Evolutionary conservation across 176 grass and related monocot species (phyloP), one percentile per base, ranked within the genome.

Genomic region (Eragrostis curvula): DNA sequence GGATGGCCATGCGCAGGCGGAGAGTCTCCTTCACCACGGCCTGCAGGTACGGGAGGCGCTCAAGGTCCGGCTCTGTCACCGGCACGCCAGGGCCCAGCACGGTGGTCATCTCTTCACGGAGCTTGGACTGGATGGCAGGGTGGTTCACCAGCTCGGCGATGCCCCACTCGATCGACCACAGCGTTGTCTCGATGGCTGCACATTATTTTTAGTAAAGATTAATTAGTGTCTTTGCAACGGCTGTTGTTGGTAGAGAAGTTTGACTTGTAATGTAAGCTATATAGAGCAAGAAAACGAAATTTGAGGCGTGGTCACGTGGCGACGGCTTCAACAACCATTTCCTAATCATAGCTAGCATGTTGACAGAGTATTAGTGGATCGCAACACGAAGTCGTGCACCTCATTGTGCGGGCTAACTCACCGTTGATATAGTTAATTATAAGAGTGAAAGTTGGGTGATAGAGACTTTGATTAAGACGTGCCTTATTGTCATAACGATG

Each of bases 101-200:
- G 0, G 68, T 21, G 18, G 77, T 36, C 5, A 98, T 66, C 90
- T 98, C 96, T 0, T 73, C 71, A 0, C 93, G 79, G 24, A 91
- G 86, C 81, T 91, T 95, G 18, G 77, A 17, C 85, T 98, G 96
- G 82, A 96, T 80, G 20, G 47, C 57, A n/a, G 85, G 93, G 82
- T 99, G 87, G 91, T 99, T 99, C 45, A 96, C 87, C 56, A 99
- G 89, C 96, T 99, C 96, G 0, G 96, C 96, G 21, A 99, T 86
- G 67, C 93, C 96, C 96, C 96, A 99, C 73, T 99, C 96, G 74
- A 99, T 93, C 55, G 96, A 99, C 96, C 96, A 99, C 66, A 99
- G 83, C 10, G 96, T 99, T 18, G 96, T 99, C 91, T 99, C 96
- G 9, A 99, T 99, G 15, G 96, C 96, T 99, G 89, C 79, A 36